These are phyloP conservation scores for Candida ascalaphidarum DNA, from an alignment of 805 yeast species.

Conservation along the genomic window DNA sequence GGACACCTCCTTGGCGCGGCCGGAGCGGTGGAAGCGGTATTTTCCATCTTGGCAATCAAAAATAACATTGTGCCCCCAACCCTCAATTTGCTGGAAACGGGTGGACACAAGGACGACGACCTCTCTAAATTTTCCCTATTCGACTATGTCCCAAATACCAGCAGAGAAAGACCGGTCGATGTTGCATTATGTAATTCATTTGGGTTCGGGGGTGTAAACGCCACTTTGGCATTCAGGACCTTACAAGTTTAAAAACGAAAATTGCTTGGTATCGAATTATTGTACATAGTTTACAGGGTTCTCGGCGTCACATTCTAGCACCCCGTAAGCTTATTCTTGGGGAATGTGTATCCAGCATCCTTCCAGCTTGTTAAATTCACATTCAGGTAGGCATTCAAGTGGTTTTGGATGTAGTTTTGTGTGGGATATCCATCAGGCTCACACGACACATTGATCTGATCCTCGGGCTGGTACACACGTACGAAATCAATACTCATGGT, in stretches of 20 bases:
- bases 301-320: slow-evolving; percentile 2
- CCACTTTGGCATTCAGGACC: too few relatives aligned
- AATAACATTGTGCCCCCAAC: slow-evolving; percentile 68
- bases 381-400: slow-evolving; percentile 60
- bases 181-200: slow-evolving; percentile 82
- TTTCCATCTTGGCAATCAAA: slow-evolving; percentile 60
- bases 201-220: slow-evolving; percentile 97
- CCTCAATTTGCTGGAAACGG: slow-evolving; percentile 55
- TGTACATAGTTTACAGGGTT: too few relatives aligned
- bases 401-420: slow-evolving; percentile 66
- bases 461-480: slow-evolving; percentile 82
- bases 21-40: slow-evolving; percentile 86
- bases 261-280: too few relatives aligned
- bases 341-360: slow-evolving; percentile 54
- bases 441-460: slow-evolving; percentile 57
- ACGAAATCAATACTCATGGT: slow-evolving; percentile 76
- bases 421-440: slow-evolving; percentile 88
- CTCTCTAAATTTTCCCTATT: too few relatives aligned
- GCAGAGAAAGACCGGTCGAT: slow-evolving; percentile 31
- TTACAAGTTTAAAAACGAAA: too few relatives aligned
- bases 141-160: slow-evolving; percentile 10
- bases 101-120: too few relatives aligned
- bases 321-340: slow-evolving; percentile 25
- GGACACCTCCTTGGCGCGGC: slow-evolving; percentile 97
- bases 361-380: slow-evolving; percentile 69